Evolutionary conservation across 495 filamentous ascomycete species (phyloP).

Genomic region (Acidomyces sp.): DNA sequence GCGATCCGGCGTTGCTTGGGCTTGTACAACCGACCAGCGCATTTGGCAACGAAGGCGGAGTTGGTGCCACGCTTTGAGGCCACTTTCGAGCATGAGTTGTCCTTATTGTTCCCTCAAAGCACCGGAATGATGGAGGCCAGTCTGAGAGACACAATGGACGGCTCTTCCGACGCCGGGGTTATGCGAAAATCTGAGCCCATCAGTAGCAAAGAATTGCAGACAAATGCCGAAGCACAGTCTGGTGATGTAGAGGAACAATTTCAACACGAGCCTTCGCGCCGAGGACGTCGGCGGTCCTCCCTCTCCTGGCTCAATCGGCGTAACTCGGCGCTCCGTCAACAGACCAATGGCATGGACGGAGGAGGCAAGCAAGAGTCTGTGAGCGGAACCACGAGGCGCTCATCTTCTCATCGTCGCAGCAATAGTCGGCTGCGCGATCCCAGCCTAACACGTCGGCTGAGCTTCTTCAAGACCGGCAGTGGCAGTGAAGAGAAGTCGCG

Average conservation of each 20-base stretch:
- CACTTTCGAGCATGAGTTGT: conserved; percentile 49
- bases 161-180: not conserved
- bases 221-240: not conserved
- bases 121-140: conserved; percentile 11
- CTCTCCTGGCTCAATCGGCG: conserved; percentile 11
- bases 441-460: conserved; percentile 15
- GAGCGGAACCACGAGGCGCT: not conserved
- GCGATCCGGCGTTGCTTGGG: conserved; percentile 71
- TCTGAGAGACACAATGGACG: not conserved
- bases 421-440: conserved; percentile 11
- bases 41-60: conserved; percentile 45
- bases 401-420: conserved; percentile 6
- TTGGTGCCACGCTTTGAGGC: conserved; percentile 42
- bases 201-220: not conserved
- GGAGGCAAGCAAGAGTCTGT: conserved; percentile 4
- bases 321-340: not conserved
- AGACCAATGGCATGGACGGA: not conserved
- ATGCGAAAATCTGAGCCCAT: no score
- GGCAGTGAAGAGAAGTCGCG: conserved; percentile 8
- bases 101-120: conserved; percentile 11
- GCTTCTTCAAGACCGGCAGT: conserved; percentile 13
- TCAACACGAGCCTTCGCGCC: not conserved
- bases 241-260: not conserved
- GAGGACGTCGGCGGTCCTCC: conserved; percentile 5
- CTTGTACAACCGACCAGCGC: conserved; percentile 47